Evolutionary conservation across 495 filamentous ascomycete genomes (phyloP).

Genomic region (Clavariopsis aquatica): DNA sequence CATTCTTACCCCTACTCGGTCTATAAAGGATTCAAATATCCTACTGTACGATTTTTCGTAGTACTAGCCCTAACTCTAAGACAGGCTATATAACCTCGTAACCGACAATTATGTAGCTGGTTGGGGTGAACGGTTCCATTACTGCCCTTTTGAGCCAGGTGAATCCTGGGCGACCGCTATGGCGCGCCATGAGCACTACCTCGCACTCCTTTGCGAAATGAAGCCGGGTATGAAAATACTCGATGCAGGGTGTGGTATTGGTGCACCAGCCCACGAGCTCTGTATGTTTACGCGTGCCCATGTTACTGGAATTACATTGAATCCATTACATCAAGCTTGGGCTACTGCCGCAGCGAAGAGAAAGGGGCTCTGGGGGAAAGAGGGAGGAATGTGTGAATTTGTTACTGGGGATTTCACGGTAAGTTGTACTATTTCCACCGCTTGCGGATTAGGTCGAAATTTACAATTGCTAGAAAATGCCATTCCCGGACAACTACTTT

Average conservation of each 20-base stretch:
- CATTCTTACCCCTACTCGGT: too few relatives aligned
- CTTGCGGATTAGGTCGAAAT: not conserved
- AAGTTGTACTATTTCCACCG: constrained; percentile 27
- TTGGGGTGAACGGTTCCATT: constrained; percentile 92
- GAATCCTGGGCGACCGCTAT: constrained; percentile 89
- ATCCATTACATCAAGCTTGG: too few relatives aligned
- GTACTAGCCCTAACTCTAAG: not conserved
- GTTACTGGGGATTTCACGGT: constrained; percentile 97
- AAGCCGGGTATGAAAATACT: constrained; percentile 82
- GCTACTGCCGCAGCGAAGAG: too few relatives aligned
- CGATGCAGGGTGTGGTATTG: constrained; percentile 95
- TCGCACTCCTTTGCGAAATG: constrained; percentile 82
- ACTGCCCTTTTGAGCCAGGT: constrained; percentile 86
- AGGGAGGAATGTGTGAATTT: constrained; percentile 74
- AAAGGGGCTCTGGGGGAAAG: constrained; percentile 73
- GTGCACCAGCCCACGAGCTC: constrained; percentile 91
- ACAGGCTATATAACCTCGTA: constrained; percentile 77
- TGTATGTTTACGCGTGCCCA: constrained; percentile 87
- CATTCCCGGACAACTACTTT: constrained; percentile 83
- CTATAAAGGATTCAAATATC: too few relatives aligned
- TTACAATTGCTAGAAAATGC: constrained; percentile 71
- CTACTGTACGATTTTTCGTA: too few relatives aligned
- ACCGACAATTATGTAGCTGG: constrained; percentile 96
- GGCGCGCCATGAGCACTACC: constrained; percentile 95
- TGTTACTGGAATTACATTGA: too few relatives aligned